A percentile compares a stretch with the other conserved stretches of the same genome.
Conservation (phyloP, 2,329 filamentous ascomycete genomes). For the Trichoderma sp. region DNA sequence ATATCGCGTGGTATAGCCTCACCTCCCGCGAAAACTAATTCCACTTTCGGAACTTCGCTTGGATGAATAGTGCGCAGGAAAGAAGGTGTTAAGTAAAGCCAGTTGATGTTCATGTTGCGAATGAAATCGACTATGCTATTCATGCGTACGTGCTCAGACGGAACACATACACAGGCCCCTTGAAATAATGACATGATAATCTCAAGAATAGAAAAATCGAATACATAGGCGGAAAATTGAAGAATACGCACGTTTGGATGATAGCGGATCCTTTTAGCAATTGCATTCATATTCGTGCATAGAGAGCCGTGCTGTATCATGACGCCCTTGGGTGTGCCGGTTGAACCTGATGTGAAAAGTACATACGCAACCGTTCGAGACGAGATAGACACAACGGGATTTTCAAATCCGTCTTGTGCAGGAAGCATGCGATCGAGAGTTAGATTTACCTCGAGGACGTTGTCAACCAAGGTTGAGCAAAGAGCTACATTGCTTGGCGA, state of each 20-base stretch:
- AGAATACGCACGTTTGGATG: neutral
- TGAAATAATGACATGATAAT: conserved; percentile 12
- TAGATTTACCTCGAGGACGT: neutral
- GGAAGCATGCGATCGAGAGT: neutral
- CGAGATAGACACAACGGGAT: neutral
- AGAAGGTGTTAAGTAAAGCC: conserved; percentile 17
- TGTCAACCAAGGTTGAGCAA: neutral
- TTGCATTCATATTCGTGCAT: neutral
- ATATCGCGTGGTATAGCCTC: conserved; percentile 18
- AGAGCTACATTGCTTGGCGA: neutral
- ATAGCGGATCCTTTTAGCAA: neutral
- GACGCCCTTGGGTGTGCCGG: conserved; percentile 1
- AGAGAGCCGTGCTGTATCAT: conserved; percentile 6
- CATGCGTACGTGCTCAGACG: conserved; percentile 6
- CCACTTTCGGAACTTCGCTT: conserved; percentile 12
- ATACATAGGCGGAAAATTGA: conserved; percentile 7
- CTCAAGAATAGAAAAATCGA: conserved; percentile 19
- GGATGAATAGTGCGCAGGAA: conserved; percentile 8
- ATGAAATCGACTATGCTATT: conserved; percentile 18
- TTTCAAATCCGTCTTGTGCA: neutral
- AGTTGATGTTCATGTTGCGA: conserved; percentile 7
- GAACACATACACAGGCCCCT: conserved; percentile 11
- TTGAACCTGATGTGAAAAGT: conserved; percentile 10
- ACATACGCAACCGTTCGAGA: conserved; percentile 5
- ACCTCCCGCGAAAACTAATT: conserved; percentile 12